A percentile compares a stretch with the other conserved stretches of the same genome.
These are phyloP conservation scores for Phytophthora kernoviae DNA, from an alignment of 352 stramenopile genomes.

Conservation along the genomic window DNA sequence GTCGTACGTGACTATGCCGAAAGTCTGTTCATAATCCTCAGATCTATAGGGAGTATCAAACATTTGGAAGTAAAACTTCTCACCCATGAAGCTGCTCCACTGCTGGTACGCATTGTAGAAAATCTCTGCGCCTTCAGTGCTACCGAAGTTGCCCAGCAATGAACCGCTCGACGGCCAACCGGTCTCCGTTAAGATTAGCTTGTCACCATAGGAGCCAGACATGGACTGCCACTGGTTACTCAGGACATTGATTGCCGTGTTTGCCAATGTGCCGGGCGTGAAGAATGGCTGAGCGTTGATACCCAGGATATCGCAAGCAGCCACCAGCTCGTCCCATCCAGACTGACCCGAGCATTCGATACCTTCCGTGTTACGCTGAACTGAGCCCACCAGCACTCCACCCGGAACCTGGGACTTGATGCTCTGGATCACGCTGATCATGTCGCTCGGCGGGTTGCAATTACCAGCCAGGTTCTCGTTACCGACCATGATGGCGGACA, in stretches of 20 bases:
- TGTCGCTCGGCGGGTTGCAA: conserved; percentile 27
- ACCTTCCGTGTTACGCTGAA: conserved; percentile 62
- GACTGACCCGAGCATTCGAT: conserved; percentile 19
- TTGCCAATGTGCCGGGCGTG: conserved; percentile 17
- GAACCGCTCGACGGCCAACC: conserved; percentile 43
- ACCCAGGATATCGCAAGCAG: conserved; percentile 38
- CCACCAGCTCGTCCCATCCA: conserved; percentile 35
- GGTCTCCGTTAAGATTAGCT: conserved; percentile 50
- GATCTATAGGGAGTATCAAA: conserved; percentile 56
- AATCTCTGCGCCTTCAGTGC: conserved; percentile 19
- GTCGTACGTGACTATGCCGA: conserved; percentile 42
- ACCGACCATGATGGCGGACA: conserved; percentile 60
- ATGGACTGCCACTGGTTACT: conserved; percentile 45
- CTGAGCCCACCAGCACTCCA: conserved; percentile 52
- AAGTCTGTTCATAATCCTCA: conserved; percentile 46
- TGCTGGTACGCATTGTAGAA: conserved; percentile 62
- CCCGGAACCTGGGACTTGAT: conserved; percentile 46
- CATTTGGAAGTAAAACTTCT: conserved; percentile 72
- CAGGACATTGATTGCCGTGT: conserved; percentile 34
- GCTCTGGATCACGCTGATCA: conserved; percentile 44
- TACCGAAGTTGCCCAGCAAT: conserved; percentile 34
- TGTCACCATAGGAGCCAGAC: conserved; percentile 25
- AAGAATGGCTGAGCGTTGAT: conserved; percentile 62
- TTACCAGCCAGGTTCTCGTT: conserved; percentile 55
- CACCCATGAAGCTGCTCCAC: conserved; percentile 51